These are phyloP conservation scores for Fragaria iinumae DNA, from an alignment of 306 rosid species.

Conservation along the genomic window DNA sequence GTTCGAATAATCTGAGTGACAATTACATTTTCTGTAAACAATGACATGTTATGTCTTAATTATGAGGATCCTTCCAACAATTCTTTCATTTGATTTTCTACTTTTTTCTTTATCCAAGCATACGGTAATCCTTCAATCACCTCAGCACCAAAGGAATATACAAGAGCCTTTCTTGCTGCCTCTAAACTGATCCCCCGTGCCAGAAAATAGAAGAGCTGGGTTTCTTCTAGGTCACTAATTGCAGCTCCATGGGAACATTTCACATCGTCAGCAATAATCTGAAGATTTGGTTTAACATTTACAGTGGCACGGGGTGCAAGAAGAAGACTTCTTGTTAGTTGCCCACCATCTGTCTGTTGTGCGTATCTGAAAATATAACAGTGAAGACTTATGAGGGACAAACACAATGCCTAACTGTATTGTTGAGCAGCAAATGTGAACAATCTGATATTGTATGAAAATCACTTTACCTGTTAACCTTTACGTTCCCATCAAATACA, in stretches of 20 bases:
- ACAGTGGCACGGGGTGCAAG: conserved; percentile 92
- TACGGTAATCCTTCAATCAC: conserved; percentile 64
- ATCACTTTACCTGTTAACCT: conserved; percentile 79
- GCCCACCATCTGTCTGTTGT: conserved; percentile 97
- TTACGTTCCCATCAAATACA: conserved; percentile 83
- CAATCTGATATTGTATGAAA: conserved; percentile 2
- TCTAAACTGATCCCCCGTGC: conserved; percentile 76
- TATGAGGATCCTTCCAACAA: conserved; percentile 49
- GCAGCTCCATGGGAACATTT: conserved; percentile 99
- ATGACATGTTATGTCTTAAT: neutral
- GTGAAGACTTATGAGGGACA: neutral
- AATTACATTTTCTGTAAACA: neutral
- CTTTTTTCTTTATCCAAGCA: conserved; percentile 52
- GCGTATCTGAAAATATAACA: conserved; percentile 52
- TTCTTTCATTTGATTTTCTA: conserved; percentile 53
- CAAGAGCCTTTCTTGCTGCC: conserved; percentile 79
- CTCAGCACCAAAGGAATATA: conserved; percentile 83
- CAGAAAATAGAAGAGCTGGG: conserved; percentile 74
- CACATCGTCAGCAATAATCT: conserved; percentile 85
- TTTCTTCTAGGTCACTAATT: conserved; percentile 86
- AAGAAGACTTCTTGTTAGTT: conserved; percentile 86
- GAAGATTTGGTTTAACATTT: conserved; percentile 92
- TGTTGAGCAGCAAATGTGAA: neutral
- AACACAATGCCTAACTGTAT: neutral
- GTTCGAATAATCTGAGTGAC: conserved; percentile 7